phyloP scores from a whole-genome alignment of 2,329 filamentous ascomycete genomes.

The Diplodia intermedia region DNA sequence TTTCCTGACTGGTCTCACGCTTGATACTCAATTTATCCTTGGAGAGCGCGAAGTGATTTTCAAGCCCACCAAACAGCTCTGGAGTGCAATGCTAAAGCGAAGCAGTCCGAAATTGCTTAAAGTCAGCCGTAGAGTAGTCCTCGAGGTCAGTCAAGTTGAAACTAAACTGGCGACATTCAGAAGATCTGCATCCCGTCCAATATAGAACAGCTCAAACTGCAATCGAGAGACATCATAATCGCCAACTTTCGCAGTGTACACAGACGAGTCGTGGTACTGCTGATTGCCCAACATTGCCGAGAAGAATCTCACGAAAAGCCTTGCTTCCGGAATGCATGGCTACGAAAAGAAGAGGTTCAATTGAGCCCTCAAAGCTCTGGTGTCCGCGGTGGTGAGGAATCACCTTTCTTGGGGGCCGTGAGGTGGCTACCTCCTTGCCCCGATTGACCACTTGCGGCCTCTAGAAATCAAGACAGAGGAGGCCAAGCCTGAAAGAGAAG shows the following conservation, averaged over 20 bases:
- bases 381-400: not conserved
- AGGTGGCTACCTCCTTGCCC: not conserved
- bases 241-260: not conserved
- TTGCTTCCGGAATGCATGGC: not conserved
- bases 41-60: not conserved
- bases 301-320: not conserved
- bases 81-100: too few species aligned
- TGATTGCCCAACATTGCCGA: not conserved
- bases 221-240: too few species aligned
- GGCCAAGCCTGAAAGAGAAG: too few species aligned
- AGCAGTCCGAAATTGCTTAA: too few species aligned
- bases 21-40: not conserved
- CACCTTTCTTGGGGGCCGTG: too few species aligned
- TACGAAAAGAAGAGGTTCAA: slow-evolving; percentile 1
- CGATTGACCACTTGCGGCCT: not conserved
- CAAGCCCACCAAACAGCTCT: not conserved
- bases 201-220: too few species aligned
- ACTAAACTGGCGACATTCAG: too few species aligned
- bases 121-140: too few species aligned
- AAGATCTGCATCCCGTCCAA: too few species aligned
- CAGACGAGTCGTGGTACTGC: not conserved
- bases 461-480: not conserved
- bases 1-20: not conserved
- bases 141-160: too few species aligned
- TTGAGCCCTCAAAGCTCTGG: not conserved